A percentile compares a stretch with the other conserved stretches of the same genome.
These are phyloP conservation scores for Wickerhamiella spandovensis DNA, from an alignment of 805 yeast genomes.

Conservation along the genomic window DNA sequence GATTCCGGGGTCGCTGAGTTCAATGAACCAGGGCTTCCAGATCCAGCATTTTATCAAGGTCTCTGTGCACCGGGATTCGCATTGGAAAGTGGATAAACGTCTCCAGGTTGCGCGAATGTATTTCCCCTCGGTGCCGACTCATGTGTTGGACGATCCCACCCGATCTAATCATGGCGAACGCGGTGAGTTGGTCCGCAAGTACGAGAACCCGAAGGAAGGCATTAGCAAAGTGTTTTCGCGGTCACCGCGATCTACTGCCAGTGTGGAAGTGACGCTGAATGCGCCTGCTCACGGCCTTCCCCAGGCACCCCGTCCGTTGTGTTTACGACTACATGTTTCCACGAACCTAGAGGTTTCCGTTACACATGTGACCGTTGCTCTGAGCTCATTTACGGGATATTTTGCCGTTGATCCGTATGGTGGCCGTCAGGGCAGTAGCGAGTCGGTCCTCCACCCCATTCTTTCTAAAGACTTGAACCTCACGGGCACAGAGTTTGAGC, in stretches of 20 bases:
- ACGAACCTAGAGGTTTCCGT: neutral
- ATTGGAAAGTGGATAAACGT: neutral
- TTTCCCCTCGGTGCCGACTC: neutral
- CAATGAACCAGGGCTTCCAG: neutral
- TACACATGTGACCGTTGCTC: neutral
- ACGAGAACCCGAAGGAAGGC: neutral
- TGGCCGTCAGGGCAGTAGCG: neutral
- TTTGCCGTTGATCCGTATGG: neutral
- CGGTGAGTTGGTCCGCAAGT: neutral
- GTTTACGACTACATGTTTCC: neutral
- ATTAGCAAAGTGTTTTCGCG: neutral
- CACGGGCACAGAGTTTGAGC: neutral
- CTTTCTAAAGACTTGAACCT: neutral
- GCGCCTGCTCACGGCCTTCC: neutral
- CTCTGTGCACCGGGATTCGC: neutral
- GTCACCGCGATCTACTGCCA: neutral
- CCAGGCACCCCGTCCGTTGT: neutral
- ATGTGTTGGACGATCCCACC: neutral
- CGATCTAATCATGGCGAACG: neutral
- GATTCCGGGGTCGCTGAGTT: neutral
- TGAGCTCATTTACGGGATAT: neutral
- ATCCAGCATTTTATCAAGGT: neutral
- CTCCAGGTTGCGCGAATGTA: neutral
- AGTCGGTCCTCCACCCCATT: neutral
- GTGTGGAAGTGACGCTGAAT: neutral